Evolutionary conservation across 2,329 filamentous ascomycete genomes (phyloP).

Genomic region (Nannizzia gypsea): DNA sequence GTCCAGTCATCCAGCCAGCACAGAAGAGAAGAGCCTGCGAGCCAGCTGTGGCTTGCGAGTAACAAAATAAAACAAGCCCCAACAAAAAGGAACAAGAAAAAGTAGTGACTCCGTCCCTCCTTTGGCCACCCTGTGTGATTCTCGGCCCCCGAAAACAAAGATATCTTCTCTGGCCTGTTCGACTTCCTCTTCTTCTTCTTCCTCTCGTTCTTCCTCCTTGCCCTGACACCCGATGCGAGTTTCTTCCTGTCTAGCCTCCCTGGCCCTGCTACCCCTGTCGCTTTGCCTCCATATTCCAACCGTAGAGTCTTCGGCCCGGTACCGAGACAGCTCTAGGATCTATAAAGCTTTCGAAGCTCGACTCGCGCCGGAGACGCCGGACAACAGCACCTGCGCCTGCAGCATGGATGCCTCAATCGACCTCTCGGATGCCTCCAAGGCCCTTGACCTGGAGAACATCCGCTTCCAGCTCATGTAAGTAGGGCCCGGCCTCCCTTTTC

Average conservation of each 20-base stretch:
- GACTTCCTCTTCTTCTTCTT: neutral
- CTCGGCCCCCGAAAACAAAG: no score
- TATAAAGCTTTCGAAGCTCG: neutral
- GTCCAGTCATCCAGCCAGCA: no score
- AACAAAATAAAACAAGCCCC: no score
- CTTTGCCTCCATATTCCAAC: neutral
- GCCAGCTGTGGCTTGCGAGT: no score
- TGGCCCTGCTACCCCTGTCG: constrained; percentile 1
- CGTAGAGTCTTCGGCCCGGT: neutral
- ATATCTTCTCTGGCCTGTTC: no score
- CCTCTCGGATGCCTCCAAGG: constrained; percentile 70
- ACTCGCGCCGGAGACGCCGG: neutral
- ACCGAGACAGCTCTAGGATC: neutral
- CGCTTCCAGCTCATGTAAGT: constrained; percentile 84
- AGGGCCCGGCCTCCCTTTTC: neutral
- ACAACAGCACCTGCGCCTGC: neutral
- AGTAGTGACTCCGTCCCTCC: no score
- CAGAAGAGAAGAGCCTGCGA: no score
- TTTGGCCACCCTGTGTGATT: no score
- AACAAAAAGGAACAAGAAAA: no score
- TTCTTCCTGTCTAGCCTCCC: neutral
- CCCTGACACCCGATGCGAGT: neutral
- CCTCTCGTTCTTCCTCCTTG: neutral
- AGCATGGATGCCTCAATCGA: constrained; percentile 84
- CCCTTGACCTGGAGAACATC: constrained; percentile 81